Evolutionary conservation across 345 rosid genomes (phyloP), one percentile per base, ranked within the genome.

Genomic region (Ceriops zippeliana): DNA sequence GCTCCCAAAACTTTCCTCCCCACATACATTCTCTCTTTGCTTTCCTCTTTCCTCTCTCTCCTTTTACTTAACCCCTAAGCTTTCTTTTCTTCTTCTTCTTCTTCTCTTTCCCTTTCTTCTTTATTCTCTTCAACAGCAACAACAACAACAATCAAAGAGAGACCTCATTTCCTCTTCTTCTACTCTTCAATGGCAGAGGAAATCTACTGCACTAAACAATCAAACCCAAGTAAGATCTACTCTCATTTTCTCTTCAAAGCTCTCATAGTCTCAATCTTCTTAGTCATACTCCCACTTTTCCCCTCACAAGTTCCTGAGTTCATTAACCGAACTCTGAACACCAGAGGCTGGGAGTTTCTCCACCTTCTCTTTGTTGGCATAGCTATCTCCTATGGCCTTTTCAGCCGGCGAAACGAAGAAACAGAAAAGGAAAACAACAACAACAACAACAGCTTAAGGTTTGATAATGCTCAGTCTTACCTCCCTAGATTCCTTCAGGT

Each of bases 381-480:
- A 68, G 99, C 97, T 24, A 91, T 96, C 75, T 92, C 99, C 22
- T 96, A 90, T 70, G 99, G 99, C 52, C 90, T 92, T 20, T 92
- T 96, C 73, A 90, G 98, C 83, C 67, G 82, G 57, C 74, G 88
- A 27, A 86, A 85, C 37, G 81, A 86, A 15, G 92, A 86, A 26
- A 71, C 74, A 5, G 83, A 82, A 5, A 81, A 79, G 30, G 83
- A 86, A n/a, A 76, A 27, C 26, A 61, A 7, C 64, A 21, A 42
- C 47, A 42, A 11, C 26, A 61, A 5, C 64, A 21, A 0, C 73
- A 32, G 70, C 60, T 65, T 85, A 13, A 80, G 68, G 62, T 76
- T 84, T 49, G 87, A 90, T 27, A 87, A 77, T 79, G 83, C 88
- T 3, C 88, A 91, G 58, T 75, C 86, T 1, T 89, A 85, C 20